Percentiles rank a stretch among this genome's conserved stretches.
phyloP scores from a whole-genome alignment of 805 yeast genomes.

The Ogataea populi-albae region DNA sequence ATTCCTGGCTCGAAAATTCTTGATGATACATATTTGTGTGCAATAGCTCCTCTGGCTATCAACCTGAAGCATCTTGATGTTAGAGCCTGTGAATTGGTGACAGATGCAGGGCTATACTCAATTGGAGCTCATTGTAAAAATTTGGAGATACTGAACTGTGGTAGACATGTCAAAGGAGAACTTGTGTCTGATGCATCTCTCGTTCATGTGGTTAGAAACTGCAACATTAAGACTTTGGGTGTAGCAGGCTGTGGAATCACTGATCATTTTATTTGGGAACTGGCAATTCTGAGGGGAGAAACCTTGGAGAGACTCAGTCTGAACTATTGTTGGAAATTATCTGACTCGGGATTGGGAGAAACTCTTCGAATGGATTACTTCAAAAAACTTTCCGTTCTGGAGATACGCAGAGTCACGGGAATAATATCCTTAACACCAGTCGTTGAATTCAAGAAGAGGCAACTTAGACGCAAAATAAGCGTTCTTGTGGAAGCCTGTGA shows the following conservation, averaged over 20 bases:
- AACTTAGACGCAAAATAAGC: slow-evolving; percentile 39
- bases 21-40: slow-evolving; percentile 55
- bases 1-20: slow-evolving; percentile 71
- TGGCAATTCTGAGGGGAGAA: slow-evolving; percentile 49
- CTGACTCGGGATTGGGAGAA: slow-evolving; percentile 30
- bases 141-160: slow-evolving; percentile 66
- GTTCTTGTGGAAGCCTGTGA: slow-evolving; percentile 81
- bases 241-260: slow-evolving; percentile 83
- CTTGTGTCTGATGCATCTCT: slow-evolving; percentile 70
- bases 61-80: slow-evolving; percentile 65
- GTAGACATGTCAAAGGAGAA: slow-evolving; percentile 69
- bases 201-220: slow-evolving; percentile 52
- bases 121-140: slow-evolving; percentile 59
- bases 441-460: slow-evolving; percentile 62
- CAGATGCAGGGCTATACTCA: slow-evolving; percentile 73
- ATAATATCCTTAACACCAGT: slow-evolving; percentile 61
- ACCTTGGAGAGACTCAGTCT: slow-evolving; percentile 64
- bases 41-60: slow-evolving; percentile 55
- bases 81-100: slow-evolving; percentile 76
- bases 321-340: slow-evolving; percentile 58
- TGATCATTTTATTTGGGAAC: slow-evolving; percentile 77
- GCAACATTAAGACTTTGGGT: slow-evolving; percentile 69
- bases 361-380: slow-evolving; percentile 46
- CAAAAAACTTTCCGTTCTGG: slow-evolving; percentile 66
- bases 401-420: slow-evolving; percentile 60